phyloP scores from a whole-genome alignment of 176 grass and related monocot species.

The Ampelocalamus luodianensis region DNA sequence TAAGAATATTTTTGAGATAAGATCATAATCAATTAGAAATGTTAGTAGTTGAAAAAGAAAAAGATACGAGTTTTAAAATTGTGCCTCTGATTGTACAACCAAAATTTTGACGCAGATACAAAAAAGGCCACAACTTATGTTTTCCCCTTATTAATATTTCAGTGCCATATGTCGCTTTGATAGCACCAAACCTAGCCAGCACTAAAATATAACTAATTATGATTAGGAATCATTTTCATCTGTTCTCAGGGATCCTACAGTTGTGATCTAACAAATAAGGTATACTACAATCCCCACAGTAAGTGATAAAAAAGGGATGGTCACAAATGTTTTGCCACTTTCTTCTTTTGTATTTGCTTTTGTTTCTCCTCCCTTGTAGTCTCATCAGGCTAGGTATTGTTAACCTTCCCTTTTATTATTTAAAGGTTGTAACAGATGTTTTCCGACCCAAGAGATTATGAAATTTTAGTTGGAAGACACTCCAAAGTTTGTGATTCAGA shows the following conservation, averaged over 20 bases:
- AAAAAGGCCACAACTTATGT: not conserved
- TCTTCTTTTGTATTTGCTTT: not conserved
- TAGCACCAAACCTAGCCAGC: not conserved
- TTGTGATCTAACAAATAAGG: not conserved
- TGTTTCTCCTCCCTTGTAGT: not conserved
- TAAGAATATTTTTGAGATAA: constrained; percentile 37
- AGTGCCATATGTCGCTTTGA: not conserved
- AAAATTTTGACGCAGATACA: not conserved
- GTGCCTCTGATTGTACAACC: not conserved
- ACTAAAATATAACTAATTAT: constrained; percentile 1
- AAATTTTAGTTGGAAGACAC: not conserved
- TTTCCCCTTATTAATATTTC: not conserved
- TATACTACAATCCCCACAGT: not conserved
- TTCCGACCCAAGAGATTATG: not conserved
- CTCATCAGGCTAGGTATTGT: not conserved
- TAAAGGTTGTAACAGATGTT: constrained; percentile 5
- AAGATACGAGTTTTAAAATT: constrained; percentile 27
- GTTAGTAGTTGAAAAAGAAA: constrained; percentile 29
- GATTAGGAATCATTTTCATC: not conserved
- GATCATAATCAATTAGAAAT: constrained; percentile 15
- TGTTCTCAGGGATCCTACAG: not conserved
- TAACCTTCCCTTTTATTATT: not conserved
- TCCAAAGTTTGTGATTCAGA: not conserved
- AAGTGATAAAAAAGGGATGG: not conserved
- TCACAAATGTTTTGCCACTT: not conserved